These are phyloP conservation scores for Lodderomyces beijingensis DNA, from an alignment of 1,139 yeast species.

Conservation along the genomic window DNA sequence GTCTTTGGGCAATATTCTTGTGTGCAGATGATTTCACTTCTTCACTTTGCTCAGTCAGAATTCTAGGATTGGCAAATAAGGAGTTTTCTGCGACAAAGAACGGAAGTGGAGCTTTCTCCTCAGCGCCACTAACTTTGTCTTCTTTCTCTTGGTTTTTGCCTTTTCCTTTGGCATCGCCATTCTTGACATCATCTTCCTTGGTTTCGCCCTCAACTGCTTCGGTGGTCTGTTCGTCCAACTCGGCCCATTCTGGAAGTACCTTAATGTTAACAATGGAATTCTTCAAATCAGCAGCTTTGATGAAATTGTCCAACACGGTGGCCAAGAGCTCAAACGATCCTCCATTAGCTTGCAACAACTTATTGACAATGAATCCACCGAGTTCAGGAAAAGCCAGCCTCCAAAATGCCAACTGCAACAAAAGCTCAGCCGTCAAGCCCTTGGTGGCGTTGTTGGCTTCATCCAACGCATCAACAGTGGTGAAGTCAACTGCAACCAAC, in stretches of 20 bases:
- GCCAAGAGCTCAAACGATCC: constrained; percentile 80
- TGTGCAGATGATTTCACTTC: constrained; percentile 39
- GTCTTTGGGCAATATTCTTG: constrained; percentile 61
- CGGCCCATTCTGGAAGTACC: constrained; percentile 43
- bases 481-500: constrained; percentile 53
- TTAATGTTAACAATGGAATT: constrained; percentile 42
- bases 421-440: constrained; percentile 73
- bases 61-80: constrained; percentile 54
- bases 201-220: constrained; percentile 16
- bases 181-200: constrained; percentile 15
- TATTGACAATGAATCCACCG: constrained; percentile 67
- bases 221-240: constrained; percentile 21
- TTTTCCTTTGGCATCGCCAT: constrained; percentile 18
- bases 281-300: constrained; percentile 47
- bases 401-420: constrained; percentile 82
- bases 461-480: constrained; percentile 52
- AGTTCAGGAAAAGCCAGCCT: constrained; percentile 59
- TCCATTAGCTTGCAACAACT: constrained; percentile 77
- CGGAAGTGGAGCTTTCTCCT: constrained; percentile 35
- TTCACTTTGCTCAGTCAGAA: constrained; percentile 22
- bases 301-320: constrained; percentile 71
- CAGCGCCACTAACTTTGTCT: not conserved
- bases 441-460: constrained; percentile 54
- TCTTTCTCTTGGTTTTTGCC: not conserved
- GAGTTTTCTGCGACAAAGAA: constrained; percentile 58